phyloP scores from a whole-genome alignment of 78 protist species.

The Blattamonas nauphoetae region DNA sequence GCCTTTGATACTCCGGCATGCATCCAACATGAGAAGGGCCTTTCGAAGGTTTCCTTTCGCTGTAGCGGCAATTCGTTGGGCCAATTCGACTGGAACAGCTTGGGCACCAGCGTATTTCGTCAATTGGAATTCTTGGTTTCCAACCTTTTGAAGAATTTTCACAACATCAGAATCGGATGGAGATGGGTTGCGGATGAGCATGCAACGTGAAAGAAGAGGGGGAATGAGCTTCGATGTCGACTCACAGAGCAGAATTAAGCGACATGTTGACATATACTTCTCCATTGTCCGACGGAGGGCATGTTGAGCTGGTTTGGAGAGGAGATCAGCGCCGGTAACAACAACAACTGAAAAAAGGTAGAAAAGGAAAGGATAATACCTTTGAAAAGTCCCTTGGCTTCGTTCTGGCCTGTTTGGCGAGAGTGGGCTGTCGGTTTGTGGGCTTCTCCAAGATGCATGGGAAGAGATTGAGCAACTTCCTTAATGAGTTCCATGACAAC shows the following conservation, averaged over 20 bases:
- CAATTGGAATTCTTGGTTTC: background rate
- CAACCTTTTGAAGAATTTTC: background rate
- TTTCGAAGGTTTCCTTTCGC: constrained; percentile 70
- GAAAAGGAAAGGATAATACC: constrained; percentile 4
- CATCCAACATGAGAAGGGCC: constrained; percentile 74
- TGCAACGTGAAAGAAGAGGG: constrained; percentile 85
- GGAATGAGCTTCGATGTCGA: constrained; percentile 59
- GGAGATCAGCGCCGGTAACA: constrained; percentile 74
- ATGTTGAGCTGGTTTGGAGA: constrained; percentile 81
- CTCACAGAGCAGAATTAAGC: constrained; percentile 64
- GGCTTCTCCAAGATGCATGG: constrained; percentile 30
- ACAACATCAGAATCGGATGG: constrained; percentile 56
- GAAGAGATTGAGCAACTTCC: constrained; percentile 80
- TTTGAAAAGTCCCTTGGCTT: background rate
- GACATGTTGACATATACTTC: constrained; percentile 46
- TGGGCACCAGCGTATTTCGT: background rate
- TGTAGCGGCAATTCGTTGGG: constrained; percentile 5
- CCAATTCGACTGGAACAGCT: constrained; percentile 20
- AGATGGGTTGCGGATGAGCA: constrained; percentile 74
- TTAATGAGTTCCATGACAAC: constrained; percentile 78
- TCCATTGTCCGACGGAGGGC: constrained; percentile 98
- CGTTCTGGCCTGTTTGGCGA: no score
- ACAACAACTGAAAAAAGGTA: constrained; percentile 59
- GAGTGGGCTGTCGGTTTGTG: background rate
- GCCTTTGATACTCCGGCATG: constrained; percentile 20